Base-by-base conservation (phyloP, 75 land plant genomes). In the Cryptomeria japonica region DNA sequence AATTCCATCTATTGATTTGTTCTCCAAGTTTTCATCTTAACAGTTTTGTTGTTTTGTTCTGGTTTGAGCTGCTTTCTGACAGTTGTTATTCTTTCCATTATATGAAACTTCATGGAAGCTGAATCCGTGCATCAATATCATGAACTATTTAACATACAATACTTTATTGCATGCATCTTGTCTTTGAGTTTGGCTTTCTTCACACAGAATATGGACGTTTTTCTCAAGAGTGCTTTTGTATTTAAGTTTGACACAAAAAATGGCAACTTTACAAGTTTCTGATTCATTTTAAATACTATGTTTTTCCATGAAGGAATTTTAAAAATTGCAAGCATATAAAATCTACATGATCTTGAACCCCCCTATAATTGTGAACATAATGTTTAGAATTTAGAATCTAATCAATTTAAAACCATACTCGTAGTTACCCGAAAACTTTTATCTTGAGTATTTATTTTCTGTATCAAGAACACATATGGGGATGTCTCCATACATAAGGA, bases 1-100 rank as follows among this genome's bases (percentile, higher is more conserved):
- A 82, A 82, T 82, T 82, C 19, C 13, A 46, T 82, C 49, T 25
- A 46, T 82, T 82, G 82, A 79, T 79, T 44, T 82, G 84, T 46
- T 82, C 84, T 25, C 51, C 46, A 82, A n/a, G 82, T 42, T 25
- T 46, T 82, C 84, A 42, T 82, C 13, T 42, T 25, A n/a, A 44
- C 3, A 12, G n/a, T 80, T 80, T 80, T 9, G 5, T 72, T 31
- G 31, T 38, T 46, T n/a, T 9, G 31, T 31, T 82, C 47, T 80
- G 1, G 3, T 42, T 82, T 13, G n/a, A n/a, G 49, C 32, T 3
- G 16, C 84, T 82, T 44, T 46, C 51, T 82, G 51, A n/a, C n/a
- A 12, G n/a, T 7, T 82, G 46, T 46, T 11, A n/a, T 82, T 46
- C 47, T 82, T 7, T 82, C 14, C 47, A 25, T 75, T 75, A 32